Percentiles rank a stretch among this genome's conserved stretches.
Conservation (phyloP, 2,329 filamentous ascomycete genomes). For the Metarhizium rileyi region DNA sequence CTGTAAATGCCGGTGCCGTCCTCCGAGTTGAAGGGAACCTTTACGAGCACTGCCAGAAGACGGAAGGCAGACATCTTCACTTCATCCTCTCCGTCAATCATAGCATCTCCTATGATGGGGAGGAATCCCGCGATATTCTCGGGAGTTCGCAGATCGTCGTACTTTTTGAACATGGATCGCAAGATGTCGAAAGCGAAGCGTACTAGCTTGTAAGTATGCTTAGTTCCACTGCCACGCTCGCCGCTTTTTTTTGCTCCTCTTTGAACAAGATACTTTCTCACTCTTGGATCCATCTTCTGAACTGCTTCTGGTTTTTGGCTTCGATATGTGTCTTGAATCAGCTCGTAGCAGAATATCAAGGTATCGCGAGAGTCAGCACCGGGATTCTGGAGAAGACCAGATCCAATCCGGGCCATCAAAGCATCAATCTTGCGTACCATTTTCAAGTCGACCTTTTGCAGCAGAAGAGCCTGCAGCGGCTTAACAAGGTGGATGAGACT, state of each 20-base stretch:
- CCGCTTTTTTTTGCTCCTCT: slow-evolving; percentile 67
- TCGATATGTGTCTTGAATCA: slow-evolving; percentile 79
- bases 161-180: slow-evolving; percentile 75
- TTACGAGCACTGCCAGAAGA: slow-evolving; percentile 75
- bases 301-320: slow-evolving; percentile 42
- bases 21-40: slow-evolving; percentile 69
- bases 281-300: slow-evolving; percentile 49
- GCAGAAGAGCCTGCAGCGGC: slow-evolving; percentile 68
- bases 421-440: slow-evolving; percentile 88
- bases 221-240: slow-evolving; percentile 61
- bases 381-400: slow-evolving; percentile 74
- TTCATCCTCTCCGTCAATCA: slow-evolving; percentile 80
- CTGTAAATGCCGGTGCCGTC: slow-evolving; percentile 54
- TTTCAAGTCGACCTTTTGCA: slow-evolving; percentile 74
- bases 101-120: slow-evolving; percentile 77
- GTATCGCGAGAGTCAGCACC: slow-evolving; percentile 70
- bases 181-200: slow-evolving; percentile 84
- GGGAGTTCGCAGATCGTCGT: slow-evolving; percentile 69
- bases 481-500: slow-evolving; percentile 66
- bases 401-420: slow-evolving; percentile 70
- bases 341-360: slow-evolving; percentile 89
- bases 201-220: slow-evolving; percentile 77
- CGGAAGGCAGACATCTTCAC: slow-evolving; percentile 83
- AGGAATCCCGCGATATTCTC: slow-evolving; percentile 78
- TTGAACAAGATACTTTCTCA: slow-evolving; percentile 70